Evolutionary conservation across 2,329 filamentous ascomycete genomes (phyloP).

Genomic region (Microsporum audouinii): DNA sequence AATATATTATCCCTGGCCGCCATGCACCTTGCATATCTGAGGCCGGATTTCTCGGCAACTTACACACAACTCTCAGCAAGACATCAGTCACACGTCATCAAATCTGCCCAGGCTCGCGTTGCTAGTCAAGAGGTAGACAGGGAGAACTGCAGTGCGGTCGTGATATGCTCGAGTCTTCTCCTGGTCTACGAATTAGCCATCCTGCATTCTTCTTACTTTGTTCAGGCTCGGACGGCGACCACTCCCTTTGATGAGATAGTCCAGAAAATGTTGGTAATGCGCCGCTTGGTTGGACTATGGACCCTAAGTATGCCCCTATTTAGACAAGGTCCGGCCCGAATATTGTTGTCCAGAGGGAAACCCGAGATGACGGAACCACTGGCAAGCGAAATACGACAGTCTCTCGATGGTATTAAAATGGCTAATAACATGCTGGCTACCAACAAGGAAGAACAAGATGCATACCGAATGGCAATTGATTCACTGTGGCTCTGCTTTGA

Average conservation of each 20-base stretch:
- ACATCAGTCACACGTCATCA: slow-evolving; percentile 15
- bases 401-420: background rate
- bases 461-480: slow-evolving; percentile 14
- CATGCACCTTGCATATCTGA: slow-evolving; percentile 15
- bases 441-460: slow-evolving; percentile 11
- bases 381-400: background rate
- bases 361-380: background rate
- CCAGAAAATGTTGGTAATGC: slow-evolving; percentile 6
- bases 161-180: slow-evolving; percentile 21
- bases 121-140: slow-evolving; percentile 8
- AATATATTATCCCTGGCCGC: slow-evolving; percentile 19
- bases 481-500: slow-evolving; percentile 15
- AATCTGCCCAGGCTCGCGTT: slow-evolving; percentile 4
- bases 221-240: background rate
- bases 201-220: slow-evolving; percentile 8
- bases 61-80: slow-evolving; percentile 19
- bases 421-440: background rate
- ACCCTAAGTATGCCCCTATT: slow-evolving; percentile 4
- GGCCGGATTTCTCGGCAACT: slow-evolving; percentile 14
- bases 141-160: slow-evolving; percentile 23
- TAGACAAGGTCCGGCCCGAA: background rate
- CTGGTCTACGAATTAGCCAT: slow-evolving; percentile 22
- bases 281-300: slow-evolving; percentile 6
- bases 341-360: background rate
- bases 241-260: background rate